Conservation (phyloP, 2,329 filamentous ascomycete species). For the Mycosphaerella sp. region DNA sequence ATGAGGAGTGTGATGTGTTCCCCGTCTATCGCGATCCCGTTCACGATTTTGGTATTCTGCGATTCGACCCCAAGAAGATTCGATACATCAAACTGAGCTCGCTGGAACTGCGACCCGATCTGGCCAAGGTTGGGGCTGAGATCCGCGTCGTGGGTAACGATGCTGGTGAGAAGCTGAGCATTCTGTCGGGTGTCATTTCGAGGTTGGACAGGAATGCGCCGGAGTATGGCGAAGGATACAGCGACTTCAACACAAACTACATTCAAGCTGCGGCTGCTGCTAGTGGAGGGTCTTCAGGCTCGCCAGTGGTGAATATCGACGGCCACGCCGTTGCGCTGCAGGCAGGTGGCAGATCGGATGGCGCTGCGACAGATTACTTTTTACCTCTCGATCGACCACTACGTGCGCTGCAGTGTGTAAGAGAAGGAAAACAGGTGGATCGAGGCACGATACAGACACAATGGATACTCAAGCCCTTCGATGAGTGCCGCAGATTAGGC, state of each 20-base stretch:
- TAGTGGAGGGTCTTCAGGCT: constrained; percentile 95
- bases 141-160: constrained; percentile 98
- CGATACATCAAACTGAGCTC: constrained; percentile 92
- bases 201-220: constrained; percentile 93
- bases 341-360: constrained; percentile 87
- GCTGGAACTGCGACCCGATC: constrained; percentile 73
- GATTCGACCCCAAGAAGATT: constrained; percentile 92
- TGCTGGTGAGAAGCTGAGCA: constrained; percentile 96
- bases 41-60: constrained; percentile 94
- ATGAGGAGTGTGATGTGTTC: constrained; percentile 90
- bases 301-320: constrained; percentile 93
- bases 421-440: constrained; percentile 65
- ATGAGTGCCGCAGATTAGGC: constrained; percentile 87
- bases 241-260: constrained; percentile 94
- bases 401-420: constrained; percentile 79
- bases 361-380: constrained; percentile 96
- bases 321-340: constrained; percentile 88
- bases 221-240: constrained; percentile 96
- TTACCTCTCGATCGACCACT: constrained; percentile 85
- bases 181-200: constrained; percentile 94
- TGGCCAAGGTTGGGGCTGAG: constrained; percentile 81
- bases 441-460: constrained; percentile 97
- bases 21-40: constrained; percentile 97
- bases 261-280: constrained; percentile 97
- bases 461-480: constrained; percentile 94